Conservation (phyloP, 306 rosid genomes). For the Inga oerstediana region DNA sequence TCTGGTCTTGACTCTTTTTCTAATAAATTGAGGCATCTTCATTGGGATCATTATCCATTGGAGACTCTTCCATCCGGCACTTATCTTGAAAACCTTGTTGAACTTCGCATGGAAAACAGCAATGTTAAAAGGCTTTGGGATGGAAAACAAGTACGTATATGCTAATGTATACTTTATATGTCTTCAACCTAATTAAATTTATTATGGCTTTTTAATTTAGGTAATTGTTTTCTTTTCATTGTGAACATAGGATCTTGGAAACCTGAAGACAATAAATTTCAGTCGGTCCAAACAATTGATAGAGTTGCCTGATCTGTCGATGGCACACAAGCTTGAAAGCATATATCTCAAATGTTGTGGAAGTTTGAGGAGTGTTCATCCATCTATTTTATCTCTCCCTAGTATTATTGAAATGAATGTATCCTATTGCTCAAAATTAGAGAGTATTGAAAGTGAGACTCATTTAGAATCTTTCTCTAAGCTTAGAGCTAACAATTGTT, state of each 20-base stretch:
- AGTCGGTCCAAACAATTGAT: not conserved
- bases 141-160: not conserved
- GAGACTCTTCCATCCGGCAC: not conserved
- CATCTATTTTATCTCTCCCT: not conserved
- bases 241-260: not conserved
- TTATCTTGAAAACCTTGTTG: not conserved
- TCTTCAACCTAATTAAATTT: too few relatives aligned
- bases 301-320: not conserved
- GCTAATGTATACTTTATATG: not conserved
- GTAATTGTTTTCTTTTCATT: too few relatives aligned
- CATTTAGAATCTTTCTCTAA: not conserved
- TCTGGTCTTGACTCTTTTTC: too few relatives aligned
- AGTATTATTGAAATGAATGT: not conserved
- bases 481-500: rapidly evolving
- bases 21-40: not conserved
- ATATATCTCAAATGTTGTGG: rapidly evolving
- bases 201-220: not conserved
- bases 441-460: not conserved
- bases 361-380: not conserved
- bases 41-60: not conserved
- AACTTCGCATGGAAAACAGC: not conserved
- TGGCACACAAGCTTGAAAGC: not conserved
- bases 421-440: not conserved
- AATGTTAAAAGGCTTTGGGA: not conserved
- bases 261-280: not conserved